Evolutionary conservation across 495 filamentous ascomycete genomes (phyloP).

Genomic region (Aspergillus hancockii): DNA sequence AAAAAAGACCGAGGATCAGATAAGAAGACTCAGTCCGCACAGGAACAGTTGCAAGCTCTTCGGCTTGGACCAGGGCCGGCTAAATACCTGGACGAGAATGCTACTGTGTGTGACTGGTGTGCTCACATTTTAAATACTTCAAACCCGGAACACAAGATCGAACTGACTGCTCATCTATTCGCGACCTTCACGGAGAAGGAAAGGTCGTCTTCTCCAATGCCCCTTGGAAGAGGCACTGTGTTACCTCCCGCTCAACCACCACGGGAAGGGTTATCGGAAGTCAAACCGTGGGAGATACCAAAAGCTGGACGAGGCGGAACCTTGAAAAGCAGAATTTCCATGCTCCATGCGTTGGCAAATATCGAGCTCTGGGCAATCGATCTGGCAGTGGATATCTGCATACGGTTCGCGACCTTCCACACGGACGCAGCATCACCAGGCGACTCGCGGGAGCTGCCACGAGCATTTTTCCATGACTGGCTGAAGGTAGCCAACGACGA

Average conservation of each 20-base stretch:
- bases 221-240: slow-evolving; percentile 41
- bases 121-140: slow-evolving; percentile 51
- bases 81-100: slow-evolving; percentile 43
- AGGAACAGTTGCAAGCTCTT: slow-evolving; percentile 9
- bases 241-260: slow-evolving; percentile 46
- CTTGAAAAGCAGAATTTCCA: slow-evolving; percentile 49
- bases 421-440: slow-evolving; percentile 25
- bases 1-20: slow-evolving; percentile 36
- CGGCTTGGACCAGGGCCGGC: slow-evolving; percentile 14
- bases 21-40: slow-evolving; percentile 16
- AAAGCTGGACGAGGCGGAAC: slow-evolving; percentile 45
- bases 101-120: slow-evolving; percentile 54
- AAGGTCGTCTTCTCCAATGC: slow-evolving; percentile 43
- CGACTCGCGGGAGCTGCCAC: slow-evolving; percentile 36
- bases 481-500: slow-evolving; percentile 56
- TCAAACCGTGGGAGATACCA: slow-evolving; percentile 47
- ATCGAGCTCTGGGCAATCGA: slow-evolving; percentile 58
- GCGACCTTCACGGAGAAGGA: slow-evolving; percentile 44
- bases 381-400: slow-evolving; percentile 55
- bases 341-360: slow-evolving; percentile 55
- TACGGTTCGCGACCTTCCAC: slow-evolving; percentile 52
- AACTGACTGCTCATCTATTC: slow-evolving; percentile 51
- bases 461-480: slow-evolving; percentile 56
- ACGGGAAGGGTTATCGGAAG: slow-evolving; percentile 42
- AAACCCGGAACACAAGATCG: slow-evolving; percentile 54